Percentiles rank a stretch among this genome's conserved stretches.
Conservation (phyloP, 140 eudicot species). For the Cichorium intybus region DNA sequence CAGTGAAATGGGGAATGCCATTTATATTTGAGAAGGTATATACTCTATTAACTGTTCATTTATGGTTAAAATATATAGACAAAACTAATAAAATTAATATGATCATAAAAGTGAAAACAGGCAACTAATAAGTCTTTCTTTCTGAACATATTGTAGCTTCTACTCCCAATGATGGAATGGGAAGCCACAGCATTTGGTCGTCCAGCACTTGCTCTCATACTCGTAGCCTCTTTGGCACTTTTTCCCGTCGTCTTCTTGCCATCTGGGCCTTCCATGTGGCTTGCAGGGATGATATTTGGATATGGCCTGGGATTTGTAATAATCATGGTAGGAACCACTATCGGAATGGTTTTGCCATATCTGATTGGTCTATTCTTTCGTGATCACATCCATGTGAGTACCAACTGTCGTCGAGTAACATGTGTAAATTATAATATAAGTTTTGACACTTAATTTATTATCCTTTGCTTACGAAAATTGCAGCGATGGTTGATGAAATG, state of each 20-base stretch:
- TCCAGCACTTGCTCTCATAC: slow-evolving; percentile 79
- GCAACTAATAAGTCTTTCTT: too few relatives aligned
- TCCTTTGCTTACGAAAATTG: slow-evolving; percentile 6
- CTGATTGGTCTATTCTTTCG: slow-evolving; percentile 74
- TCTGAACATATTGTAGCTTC: slow-evolving; percentile 45
- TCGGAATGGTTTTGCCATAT: slow-evolving; percentile 88
- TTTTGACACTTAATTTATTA: neutral
- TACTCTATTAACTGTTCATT: too few relatives aligned
- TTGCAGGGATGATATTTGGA: slow-evolving; percentile 96
- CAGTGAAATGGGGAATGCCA: slow-evolving; percentile 81
- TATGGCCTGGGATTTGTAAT: slow-evolving; percentile 86
- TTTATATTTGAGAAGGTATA: slow-evolving; percentile 83
- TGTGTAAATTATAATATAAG: neutral
- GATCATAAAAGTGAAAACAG: too few relatives aligned
- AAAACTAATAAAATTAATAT: too few relatives aligned
- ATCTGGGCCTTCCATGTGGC: slow-evolving; percentile 98
- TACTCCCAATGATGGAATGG: slow-evolving; percentile 79
- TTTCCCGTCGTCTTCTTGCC: slow-evolving; percentile 84
- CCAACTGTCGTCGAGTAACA: neutral
- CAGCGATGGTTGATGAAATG: slow-evolving; percentile 90
- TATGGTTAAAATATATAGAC: too few relatives aligned
- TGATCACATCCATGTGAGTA: slow-evolving; percentile 82
- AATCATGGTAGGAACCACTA: slow-evolving; percentile 92
- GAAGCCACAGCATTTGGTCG: slow-evolving; percentile 92
- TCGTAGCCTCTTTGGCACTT: slow-evolving; percentile 71